A percentile compares a stretch with the other conserved stretches of the same genome.
phyloP scores from a whole-genome alignment of 1,284 basidiomycete genomes.

The Vanrija pseudolonga region DNA sequence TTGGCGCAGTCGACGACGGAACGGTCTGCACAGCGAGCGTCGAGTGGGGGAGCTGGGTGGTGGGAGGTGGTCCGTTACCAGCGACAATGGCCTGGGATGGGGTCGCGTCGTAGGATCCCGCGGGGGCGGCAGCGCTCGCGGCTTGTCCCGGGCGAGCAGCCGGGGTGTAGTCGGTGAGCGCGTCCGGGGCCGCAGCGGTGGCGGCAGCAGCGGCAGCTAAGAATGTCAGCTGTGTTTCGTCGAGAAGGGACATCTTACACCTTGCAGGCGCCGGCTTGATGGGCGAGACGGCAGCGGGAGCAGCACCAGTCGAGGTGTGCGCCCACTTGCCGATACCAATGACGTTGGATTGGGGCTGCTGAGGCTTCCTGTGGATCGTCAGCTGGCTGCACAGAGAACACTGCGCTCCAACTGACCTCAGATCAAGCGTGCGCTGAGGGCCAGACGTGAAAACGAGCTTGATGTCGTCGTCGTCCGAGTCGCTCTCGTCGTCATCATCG shows the following conservation, averaged over 20 bases:
- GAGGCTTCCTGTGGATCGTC: constrained; percentile 34
- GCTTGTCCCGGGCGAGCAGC: constrained; percentile 62
- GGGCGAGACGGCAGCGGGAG: constrained; percentile 22
- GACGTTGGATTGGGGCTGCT: constrained; percentile 33
- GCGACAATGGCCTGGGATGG: constrained; percentile 24
- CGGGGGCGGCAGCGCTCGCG: neutral
- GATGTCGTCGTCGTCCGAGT: constrained; percentile 48
- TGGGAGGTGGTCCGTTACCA: constrained; percentile 18
- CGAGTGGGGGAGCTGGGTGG: constrained; percentile 28
- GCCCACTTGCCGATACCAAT: constrained; percentile 48
- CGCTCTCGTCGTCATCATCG: constrained; percentile 41
- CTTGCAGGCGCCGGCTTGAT: constrained; percentile 14
- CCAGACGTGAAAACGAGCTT: constrained; percentile 46
- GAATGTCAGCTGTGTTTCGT: neutral
- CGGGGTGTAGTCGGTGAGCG: constrained; percentile 87
- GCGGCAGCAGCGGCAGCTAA: constrained; percentile 51
- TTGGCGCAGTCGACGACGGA: constrained; percentile 36
- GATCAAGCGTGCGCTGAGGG: constrained; percentile 21
- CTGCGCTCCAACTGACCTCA: constrained; percentile 37
- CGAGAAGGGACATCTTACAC: constrained; percentile 17
- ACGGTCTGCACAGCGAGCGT: constrained; percentile 34
- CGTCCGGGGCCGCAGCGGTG: constrained; percentile 40
- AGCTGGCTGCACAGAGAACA: neutral
- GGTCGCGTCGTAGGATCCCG: constrained; percentile 34
- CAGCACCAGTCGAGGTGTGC: constrained; percentile 36